Evolutionary conservation across 1,284 basidiomycete genomes (phyloP), one percentile per base, ranked within the genome.

Genomic region (Vanrija pseudolonga): DNA sequence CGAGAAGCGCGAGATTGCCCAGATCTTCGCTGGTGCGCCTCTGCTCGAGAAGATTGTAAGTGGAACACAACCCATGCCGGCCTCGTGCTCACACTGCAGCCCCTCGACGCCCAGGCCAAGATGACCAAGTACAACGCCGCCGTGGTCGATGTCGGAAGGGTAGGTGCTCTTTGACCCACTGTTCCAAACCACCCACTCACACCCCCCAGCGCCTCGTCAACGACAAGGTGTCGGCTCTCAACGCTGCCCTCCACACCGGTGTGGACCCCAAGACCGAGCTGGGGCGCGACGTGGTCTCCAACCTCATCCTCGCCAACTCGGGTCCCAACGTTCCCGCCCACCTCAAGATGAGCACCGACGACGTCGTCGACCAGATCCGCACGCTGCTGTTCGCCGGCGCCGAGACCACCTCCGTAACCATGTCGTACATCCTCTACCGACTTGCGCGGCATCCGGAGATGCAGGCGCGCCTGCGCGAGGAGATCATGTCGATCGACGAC

Each of bases 351-450:
- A 40, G n/a, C 19, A 20, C 19, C 39, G 17, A 72, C 66, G 68
- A 78, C 45, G 76, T 88, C 39, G 82, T 88, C 56, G 74, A 80
- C 40, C 78, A 78, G 47, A 78, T 40, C n/a, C 11, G 18, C 20
- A 89, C 86, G 0, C 88, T 90, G 69, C 68, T 74, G 54, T 58
- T 73, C 3, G 72, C 74, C 2, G 89, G 89, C 0, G 86, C 89
- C 67, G 89, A 91, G 69, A 91, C 90, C 0, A 86, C 84, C 0
- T 83, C 83, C 0, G 84, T 83, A 0, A 83, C 85, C 1, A 76
- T 88, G 1, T 82, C 85, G 3, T 92, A 88, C 88, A 83, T 81
- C 52, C 76, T 90, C 1, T 86, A 85, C 69, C 81, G 82, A 19
- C 82, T 90, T n/a, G 79, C 85, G 0, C 78, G 77, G 28, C 67